Evolutionary conservation across 2,329 filamentous ascomycete species (phyloP), one percentile per base, ranked within the genome.

Genomic region (Aspergillus fumigatiaffinis): DNA sequence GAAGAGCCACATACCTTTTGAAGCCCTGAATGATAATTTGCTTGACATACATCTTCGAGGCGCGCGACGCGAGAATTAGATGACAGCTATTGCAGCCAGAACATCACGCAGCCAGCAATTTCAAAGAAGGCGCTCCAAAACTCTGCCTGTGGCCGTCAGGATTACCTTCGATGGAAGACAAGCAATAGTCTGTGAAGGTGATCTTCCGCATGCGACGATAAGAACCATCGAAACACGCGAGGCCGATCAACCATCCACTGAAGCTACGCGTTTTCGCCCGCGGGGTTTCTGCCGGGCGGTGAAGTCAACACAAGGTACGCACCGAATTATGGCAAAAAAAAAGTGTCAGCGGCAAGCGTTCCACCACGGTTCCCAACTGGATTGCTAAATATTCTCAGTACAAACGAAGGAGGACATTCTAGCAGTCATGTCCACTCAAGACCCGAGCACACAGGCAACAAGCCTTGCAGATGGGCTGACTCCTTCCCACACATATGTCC

Each of bases 11-110:
- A 66, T 76, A 95, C 92, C 92, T 97, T 80, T 99, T 99, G 80
- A 99, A 99, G 86, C 94, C 94, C 77, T 99, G 94, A 73, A 99
- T 97, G 76, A 97, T 97, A 76, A 97, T 97, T 81, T 99, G 94
- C 78, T 99, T 99, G 84, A 99, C 97, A 81, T 95, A 94, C 92
- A 97, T 96, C 67, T 73, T 82, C 14, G 74, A 63, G 60, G 59
- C 61, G 68, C 64, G 66, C 61, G 66, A 69, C 65, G 65, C 66
- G 67, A 66, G 54, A 56, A 54, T 54, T 47, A 26, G 54, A 63
- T 65, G 55, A 35, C 58, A 67, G 53, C 60, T 59, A 59, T 38
- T 65, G 61, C 58, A 60, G 59, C 65, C 59, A 54, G 55, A 65
- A 63, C 71, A 71, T 71, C 68, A 66, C 70, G 69, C 64, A 61